These are phyloP conservation scores for Fusarium sp. DNA, from an alignment of 2,329 filamentous ascomycete genomes.

Conservation along the genomic window DNA sequence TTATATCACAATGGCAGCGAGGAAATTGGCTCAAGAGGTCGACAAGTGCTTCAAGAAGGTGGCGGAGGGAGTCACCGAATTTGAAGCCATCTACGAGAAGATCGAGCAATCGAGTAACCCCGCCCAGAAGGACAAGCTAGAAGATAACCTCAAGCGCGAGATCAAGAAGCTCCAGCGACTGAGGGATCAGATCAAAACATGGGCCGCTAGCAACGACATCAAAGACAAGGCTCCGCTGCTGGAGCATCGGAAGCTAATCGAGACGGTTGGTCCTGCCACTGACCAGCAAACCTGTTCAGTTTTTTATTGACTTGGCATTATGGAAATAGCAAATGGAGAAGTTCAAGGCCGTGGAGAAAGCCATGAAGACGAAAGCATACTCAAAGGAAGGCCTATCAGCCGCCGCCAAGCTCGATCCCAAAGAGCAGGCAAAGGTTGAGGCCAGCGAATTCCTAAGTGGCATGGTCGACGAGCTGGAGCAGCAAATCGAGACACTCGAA, in stretches of 20 bases:
- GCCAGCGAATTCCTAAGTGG: constrained; percentile 85
- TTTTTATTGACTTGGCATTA: constrained; percentile 35
- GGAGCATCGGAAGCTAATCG: constrained; percentile 95
- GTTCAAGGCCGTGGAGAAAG: constrained; percentile 99
- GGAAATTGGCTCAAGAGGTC: constrained; percentile 97
- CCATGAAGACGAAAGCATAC: constrained; percentile 99
- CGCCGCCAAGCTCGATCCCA: constrained; percentile 94
- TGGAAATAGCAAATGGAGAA: constrained; percentile 91
- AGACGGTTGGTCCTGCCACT: constrained; percentile 78
- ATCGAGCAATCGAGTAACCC: constrained; percentile 92
- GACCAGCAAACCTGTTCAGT: constrained; percentile 14
- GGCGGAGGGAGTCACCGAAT: constrained; percentile 89
- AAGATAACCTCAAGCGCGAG: constrained; percentile 98
- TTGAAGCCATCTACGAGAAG: constrained; percentile 97
- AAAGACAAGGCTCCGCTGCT: constrained; percentile 98
- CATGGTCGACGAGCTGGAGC: constrained; percentile 93
- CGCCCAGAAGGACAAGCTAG: constrained; percentile 97
- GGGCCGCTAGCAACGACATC: constrained; percentile 98
- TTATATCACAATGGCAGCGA: constrained; percentile 80
- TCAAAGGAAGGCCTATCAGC: constrained; percentile 97
- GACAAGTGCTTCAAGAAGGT: constrained; percentile 99
- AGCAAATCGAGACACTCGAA: constrained; percentile 92
- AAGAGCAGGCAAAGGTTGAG: constrained; percentile 94
- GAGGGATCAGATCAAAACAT: constrained; percentile 99
- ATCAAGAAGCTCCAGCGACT: constrained; percentile 99